Evolutionary conservation across 768 basidiomycete species (phyloP), one percentile per base, ranked within the genome.

Genomic region (Trametes cubensis): DNA sequence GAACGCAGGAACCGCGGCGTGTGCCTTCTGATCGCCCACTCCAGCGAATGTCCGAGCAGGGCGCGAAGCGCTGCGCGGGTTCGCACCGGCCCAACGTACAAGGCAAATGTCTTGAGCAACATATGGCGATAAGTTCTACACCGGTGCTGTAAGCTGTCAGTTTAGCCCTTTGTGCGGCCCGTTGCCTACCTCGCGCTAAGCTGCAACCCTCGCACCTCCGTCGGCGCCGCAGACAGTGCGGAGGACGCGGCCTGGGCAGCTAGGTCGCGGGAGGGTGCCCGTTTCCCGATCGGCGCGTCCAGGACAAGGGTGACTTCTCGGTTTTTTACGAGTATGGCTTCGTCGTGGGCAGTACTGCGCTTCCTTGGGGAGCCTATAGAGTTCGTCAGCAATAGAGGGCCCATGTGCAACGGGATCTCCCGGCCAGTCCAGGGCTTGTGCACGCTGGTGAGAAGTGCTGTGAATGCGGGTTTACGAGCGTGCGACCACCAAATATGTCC

Each of bases 251-350:
- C 34, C 10, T 34, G 34, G 34, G 10, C 34, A 34, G 34, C 34
- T 11, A 34, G 34, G 6, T 6, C 26, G 14, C 17, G 17, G 26
- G 18, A 28, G 26, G 21, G 15, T 11, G 26, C 49, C 21, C 40
- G 13, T 11, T 20, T 4, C 18, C 25, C 8, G 41, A 45, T 38
- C 58, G 14, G 26, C 28, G 49, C 28, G 17, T 49, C 58, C 58
- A 40, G 39, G 58, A 34, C 21, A 52, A 59, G 58, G 58, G 58
- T 59, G 49, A 44, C 58, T 59, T 59, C 58, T 51, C 26, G 21
- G 25, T 26, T 42, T 42, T 28, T 41, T 59, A 45, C 49, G 45
- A 23, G 48, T 52, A 42, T 21, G 49, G 20, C 17, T 59, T 59
- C 58, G 44, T 49, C 48, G 58, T 51, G 58, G 49, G 58, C 41